Base-by-base conservation (phyloP, 2,329 filamentous ascomycete species). In the Drechslerella stenobrocha region DNA sequence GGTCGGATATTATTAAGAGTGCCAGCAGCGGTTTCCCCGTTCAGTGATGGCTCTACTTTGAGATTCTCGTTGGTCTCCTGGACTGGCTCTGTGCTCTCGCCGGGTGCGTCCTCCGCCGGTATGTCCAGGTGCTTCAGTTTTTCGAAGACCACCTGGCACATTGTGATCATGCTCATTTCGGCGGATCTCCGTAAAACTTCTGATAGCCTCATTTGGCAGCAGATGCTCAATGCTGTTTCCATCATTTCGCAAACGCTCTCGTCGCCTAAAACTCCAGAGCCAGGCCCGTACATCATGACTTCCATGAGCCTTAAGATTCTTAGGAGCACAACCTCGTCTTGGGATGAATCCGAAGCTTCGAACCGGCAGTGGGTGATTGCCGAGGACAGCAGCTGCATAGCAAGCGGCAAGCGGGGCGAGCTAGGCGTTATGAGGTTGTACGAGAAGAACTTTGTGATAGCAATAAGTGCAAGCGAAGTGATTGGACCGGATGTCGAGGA, bases 161-260 rank as follows among this genome's bases (percentile, higher is more conserved):
- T 98, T 72, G 90, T 89, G 45, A 97, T 89, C 91, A 98, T 96
- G 56, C 90, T 87, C 74, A 95, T 93, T 77, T 98, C 93, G 1
- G 93, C 93, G 18, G 91, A 95, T 70, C 91, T 83, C 70, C 92
- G 85, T 56, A 98, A 79, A 2, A 97, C 85, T 73, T 96, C 91
- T 7, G 91, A 96, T 69, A 97, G 85, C 57, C 92, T 85, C 57
- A 89, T 84, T 74, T 97, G 91, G 70, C 92, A 98, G 79, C 93
- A 98, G 80, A 98, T 97, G 74, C 90, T 96, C 71, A 98, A 78
- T 0, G 92, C 93, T 1, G 90, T 92, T 76, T 96, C 93, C 92
- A 98, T 97, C 90, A 98, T 97, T 76, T 96, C 90, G 75, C 95
- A 98, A 8, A 98, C 90, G 75, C 92, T 97, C 78, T 97, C 92